phyloP scores from a whole-genome alignment of 441 rosid genomes.

The Populus hybrid region DNA sequence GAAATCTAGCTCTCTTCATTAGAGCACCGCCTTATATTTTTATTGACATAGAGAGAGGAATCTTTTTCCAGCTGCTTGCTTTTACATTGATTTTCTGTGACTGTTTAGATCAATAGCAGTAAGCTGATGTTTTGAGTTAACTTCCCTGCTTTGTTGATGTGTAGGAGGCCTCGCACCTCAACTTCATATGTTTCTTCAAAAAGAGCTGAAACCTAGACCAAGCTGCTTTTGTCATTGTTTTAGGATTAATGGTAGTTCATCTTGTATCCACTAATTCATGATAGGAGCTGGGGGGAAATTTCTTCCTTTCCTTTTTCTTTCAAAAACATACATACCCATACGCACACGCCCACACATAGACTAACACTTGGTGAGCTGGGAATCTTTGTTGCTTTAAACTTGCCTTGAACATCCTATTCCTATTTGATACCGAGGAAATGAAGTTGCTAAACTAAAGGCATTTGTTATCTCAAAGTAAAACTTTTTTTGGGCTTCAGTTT shows the following conservation, averaged over 20 bases:
- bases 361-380: background rate
- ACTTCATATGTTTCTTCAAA: background rate
- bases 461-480: background rate
- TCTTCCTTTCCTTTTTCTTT: background rate
- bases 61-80: background rate
- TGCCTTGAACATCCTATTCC: background rate
- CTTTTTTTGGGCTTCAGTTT: conserved; percentile 35
- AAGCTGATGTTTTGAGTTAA: background rate
- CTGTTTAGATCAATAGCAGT: background rate
- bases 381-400: background rate
- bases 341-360: too few relatives aligned
- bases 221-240: background rate
- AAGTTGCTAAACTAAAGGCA: background rate
- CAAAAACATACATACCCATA: background rate
- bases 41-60: too few relatives aligned
- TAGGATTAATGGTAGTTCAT: background rate
- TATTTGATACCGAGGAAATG: background rate
- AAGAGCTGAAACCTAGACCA: background rate
- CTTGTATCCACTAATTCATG: background rate
- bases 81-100: background rate
- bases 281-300: background rate
- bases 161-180: background rate
- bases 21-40: background rate
- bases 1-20: background rate
- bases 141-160: too few relatives aligned